A percentile compares a stretch with the other conserved stretches of the same genome.
These are phyloP conservation scores for Coprinellus micaceus DNA, from an alignment of 768 basidiomycete species.

Conservation along the genomic window DNA sequence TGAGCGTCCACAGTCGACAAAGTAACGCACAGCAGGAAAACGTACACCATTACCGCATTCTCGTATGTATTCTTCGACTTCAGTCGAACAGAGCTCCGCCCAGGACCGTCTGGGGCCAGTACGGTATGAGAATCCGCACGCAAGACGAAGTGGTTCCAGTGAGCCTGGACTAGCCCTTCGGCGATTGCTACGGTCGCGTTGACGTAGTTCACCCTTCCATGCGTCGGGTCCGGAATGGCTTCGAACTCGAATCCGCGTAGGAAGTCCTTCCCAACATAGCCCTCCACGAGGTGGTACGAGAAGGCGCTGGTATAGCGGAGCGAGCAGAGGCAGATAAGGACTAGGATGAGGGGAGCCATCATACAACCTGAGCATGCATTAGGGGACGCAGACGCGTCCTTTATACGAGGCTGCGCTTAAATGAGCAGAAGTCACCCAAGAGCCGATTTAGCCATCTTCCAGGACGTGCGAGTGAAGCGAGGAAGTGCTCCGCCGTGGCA, in stretches of 20 bases:
- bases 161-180: conserved; percentile 51
- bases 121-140: conserved; percentile 46
- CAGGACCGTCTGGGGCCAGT: conserved; percentile 42
- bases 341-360: no score
- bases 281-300: conserved; percentile 39
- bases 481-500: no score
- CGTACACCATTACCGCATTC: conserved; percentile 50
- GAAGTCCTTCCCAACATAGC: conserved; percentile 43
- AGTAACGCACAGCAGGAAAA: no score
- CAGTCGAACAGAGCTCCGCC: conserved; percentile 53
- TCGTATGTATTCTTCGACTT: conserved; percentile 46
- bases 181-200: conserved; percentile 35
- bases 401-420: no score
- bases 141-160: conserved; percentile 46
- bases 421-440: no score
- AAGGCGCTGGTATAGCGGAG: conserved; percentile 19
- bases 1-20: no score
- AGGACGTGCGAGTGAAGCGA: no score
- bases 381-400: no score
- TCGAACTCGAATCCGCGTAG: conserved; percentile 47
- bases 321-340: conserved; percentile 14
- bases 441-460: no score
- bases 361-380: no score
- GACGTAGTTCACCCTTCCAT: conserved; percentile 56
- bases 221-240: conserved; percentile 51